phyloP scores from a whole-genome alignment of 805 yeast species.

The Myxozyma monticola region DNA sequence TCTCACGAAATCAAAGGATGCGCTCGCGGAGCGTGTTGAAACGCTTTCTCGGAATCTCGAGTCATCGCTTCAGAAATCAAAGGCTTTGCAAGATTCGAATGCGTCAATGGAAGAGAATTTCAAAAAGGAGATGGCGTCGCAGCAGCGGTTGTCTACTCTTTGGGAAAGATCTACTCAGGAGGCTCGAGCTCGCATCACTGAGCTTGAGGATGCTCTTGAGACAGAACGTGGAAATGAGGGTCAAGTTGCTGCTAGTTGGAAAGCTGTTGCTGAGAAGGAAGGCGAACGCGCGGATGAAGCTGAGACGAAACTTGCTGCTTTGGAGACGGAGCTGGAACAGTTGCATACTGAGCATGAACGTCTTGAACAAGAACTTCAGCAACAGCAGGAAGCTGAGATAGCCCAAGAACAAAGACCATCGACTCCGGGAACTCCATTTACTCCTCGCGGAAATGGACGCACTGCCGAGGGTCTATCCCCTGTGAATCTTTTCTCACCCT shows the following conservation, averaged over 20 bases:
- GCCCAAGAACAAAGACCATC: background rate
- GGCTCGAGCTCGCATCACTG: conserved; percentile 51
- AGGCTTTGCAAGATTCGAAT: conserved; percentile 48
- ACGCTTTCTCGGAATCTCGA: conserved; percentile 46
- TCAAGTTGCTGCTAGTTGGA: conserved; percentile 41
- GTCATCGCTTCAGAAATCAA: conserved; percentile 47
- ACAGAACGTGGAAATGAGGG: conserved; percentile 45
- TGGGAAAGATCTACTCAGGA: conserved; percentile 57
- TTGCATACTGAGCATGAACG: conserved; percentile 28
- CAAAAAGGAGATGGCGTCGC: conserved; percentile 57
- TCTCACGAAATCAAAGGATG: conserved; percentile 37
- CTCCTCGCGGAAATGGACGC: conserved; percentile 18
- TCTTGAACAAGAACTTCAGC: conserved; percentile 1
- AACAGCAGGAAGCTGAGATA: background rate
- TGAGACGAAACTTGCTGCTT: conserved; percentile 44
- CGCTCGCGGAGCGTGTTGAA: conserved; percentile 41
- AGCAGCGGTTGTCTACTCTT: conserved; percentile 60
- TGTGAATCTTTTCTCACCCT: conserved; percentile 48
- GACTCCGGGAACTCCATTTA: conserved; percentile 17
- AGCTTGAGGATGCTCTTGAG: conserved; percentile 52
- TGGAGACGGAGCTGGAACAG: conserved; percentile 46
- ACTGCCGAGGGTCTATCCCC: conserved; percentile 8
- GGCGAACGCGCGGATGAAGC: conserved; percentile 41
- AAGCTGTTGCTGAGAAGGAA: conserved; percentile 42
- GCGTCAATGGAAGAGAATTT: conserved; percentile 51